phyloP scores from a whole-genome alignment of 1,139 yeast genomes.

The Saccharomyces uvarum region DNA sequence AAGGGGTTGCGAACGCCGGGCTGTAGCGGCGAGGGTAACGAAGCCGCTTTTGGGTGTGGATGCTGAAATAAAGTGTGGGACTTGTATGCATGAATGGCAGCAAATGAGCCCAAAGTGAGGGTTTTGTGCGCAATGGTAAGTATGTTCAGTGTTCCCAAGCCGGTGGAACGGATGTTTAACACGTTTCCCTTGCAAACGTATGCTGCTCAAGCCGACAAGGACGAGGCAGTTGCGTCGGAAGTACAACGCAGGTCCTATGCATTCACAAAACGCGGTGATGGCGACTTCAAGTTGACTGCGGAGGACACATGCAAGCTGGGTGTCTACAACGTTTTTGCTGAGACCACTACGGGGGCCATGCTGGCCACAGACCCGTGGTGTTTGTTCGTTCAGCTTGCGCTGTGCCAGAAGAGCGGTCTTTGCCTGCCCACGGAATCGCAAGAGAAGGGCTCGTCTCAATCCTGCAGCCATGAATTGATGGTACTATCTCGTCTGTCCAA shows the following conservation, averaged over 20 bases:
- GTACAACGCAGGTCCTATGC: not conserved
- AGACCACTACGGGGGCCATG: conserved; percentile 4
- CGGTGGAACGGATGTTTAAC: conserved; percentile 13
- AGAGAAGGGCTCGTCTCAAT: not conserved
- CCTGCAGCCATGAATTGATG: conserved; percentile 2
- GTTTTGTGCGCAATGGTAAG: not conserved
- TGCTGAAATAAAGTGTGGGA: not conserved
- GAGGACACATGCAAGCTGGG: conserved; percentile 11
- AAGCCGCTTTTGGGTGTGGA: not conserved
- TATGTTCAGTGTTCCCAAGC: conserved; percentile 6
- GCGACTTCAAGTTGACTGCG: not conserved
- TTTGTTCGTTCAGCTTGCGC: conserved; percentile 14
- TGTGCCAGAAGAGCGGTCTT: conserved; percentile 14
- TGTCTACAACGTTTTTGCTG: conserved; percentile 11
- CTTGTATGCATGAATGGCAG: not conserved
- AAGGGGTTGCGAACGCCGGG: conserved; percentile 1
- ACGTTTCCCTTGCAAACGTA: conserved; percentile 14
- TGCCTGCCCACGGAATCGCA: conserved; percentile 5
- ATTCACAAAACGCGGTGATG: not conserved
- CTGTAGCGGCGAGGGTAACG: not conserved
- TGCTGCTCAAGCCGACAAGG: conserved; percentile 8
- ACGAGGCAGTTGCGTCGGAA: conserved; percentile 2
- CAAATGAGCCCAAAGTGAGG: not conserved
- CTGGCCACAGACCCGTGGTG: conserved; percentile 17
- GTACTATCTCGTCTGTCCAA: conserved; percentile 12